A percentile compares a stretch with the other conserved stretches of the same genome.
These are phyloP conservation scores for Phaeophleospora eucalypticola DNA, from an alignment of 2,329 filamentous ascomycete genomes.

Conservation along the genomic window DNA sequence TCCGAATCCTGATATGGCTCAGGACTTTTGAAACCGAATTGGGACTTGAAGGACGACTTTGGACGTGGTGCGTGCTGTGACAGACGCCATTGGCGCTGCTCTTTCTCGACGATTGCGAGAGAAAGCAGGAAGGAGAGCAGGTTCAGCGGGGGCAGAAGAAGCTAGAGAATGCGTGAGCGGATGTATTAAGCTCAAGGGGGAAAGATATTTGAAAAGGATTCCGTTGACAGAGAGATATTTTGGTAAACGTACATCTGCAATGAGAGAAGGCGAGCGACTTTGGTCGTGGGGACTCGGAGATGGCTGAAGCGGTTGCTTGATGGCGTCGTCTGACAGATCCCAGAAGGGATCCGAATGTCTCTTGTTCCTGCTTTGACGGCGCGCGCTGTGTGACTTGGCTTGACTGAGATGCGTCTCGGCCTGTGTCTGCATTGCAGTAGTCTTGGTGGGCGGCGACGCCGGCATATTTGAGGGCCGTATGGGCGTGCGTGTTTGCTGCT, in stretches of 20 bases:
- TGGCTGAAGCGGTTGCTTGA: conserved; percentile 22
- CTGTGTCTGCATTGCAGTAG: conserved; percentile 4
- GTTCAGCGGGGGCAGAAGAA: conserved; percentile 59
- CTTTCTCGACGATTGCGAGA: conserved; percentile 59
- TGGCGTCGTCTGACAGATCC: conserved; percentile 25
- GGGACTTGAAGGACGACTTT: conserved; percentile 34
- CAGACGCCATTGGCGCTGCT: conserved; percentile 49
- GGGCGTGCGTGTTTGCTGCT: conserved; percentile 5
- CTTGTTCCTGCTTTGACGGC: conserved; percentile 24
- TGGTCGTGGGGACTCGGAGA: conserved; percentile 16
- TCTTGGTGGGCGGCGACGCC: conserved; percentile 11
- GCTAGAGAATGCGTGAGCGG: conserved; percentile 15
- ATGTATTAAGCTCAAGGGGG: background rate
- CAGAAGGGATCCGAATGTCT: conserved; percentile 27
- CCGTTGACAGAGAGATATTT: too few species aligned
- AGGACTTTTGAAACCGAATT: conserved; percentile 33
- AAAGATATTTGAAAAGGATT: too few species aligned
- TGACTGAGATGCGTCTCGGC: background rate
- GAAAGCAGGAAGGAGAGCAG: conserved; percentile 64
- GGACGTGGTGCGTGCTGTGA: conserved; percentile 34
- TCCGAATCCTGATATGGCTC: conserved; percentile 43
- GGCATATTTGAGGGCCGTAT: too few species aligned
- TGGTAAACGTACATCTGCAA: conserved; percentile 24
- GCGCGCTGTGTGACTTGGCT: conserved; percentile 1
- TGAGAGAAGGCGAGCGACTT: conserved; percentile 14